Conservation (phyloP, 2,329 filamentous ascomycete genomes). For the Paraphaeosphaeria sporulosa region DNA sequence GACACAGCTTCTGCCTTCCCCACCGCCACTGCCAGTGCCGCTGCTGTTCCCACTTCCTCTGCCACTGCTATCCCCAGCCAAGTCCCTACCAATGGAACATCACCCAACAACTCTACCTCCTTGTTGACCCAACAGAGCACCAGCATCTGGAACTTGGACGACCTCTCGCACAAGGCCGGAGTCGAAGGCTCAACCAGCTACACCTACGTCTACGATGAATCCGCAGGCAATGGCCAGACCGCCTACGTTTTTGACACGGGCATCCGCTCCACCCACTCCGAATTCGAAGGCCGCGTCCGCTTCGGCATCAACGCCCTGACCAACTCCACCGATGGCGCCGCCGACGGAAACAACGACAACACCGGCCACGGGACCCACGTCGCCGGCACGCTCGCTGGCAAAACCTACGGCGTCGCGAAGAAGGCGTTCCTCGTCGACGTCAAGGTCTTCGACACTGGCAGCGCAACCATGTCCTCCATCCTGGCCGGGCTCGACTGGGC, state of each 20-base stretch:
- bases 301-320: slow-evolving; percentile 18
- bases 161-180: slow-evolving; percentile 21
- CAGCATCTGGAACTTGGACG: slow-evolving; percentile 21
- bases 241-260: slow-evolving; percentile 71
- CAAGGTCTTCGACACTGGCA: slow-evolving; percentile 10
- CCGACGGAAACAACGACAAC: slow-evolving; percentile 7
- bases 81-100: slow-evolving; percentile 11
- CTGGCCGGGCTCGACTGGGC: slow-evolving; percentile 28
- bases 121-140: background rate
- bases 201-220: slow-evolving; percentile 19
- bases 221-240: slow-evolving; percentile 40
- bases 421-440: slow-evolving; percentile 4
- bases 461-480: slow-evolving; percentile 11
- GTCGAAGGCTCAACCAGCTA: background rate
- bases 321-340: background rate
- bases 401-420: slow-evolving; percentile 22
- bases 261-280: slow-evolving; percentile 58
- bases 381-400: slow-evolving; percentile 18
- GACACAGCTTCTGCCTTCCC: background rate
- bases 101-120: slow-evolving; percentile 1
- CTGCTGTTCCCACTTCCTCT: background rate
- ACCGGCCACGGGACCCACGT: slow-evolving; percentile 28
- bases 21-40: background rate
- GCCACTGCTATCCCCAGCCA: slow-evolving; percentile 1
- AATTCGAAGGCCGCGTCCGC: slow-evolving; percentile 24